Percentiles rank a stretch among this genome's conserved stretches.
Conservation (phyloP, 2,329 filamentous ascomycete genomes). For the Aschersonia sp. region DNA sequence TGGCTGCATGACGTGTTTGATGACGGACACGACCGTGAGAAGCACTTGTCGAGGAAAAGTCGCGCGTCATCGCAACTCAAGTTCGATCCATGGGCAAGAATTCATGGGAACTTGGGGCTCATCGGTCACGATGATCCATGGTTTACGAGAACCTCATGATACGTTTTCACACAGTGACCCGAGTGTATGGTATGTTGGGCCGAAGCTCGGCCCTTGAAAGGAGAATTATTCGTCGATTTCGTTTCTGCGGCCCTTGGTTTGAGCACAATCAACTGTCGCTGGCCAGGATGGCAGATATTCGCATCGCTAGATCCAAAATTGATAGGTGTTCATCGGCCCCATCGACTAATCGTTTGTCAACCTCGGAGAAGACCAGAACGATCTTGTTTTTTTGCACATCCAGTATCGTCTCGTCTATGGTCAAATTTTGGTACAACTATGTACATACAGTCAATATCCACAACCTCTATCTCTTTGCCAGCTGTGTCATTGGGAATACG, state of each 20-base stretch:
- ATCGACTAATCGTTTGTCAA: constrained; percentile 88
- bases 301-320: constrained; percentile 70
- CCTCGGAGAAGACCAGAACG: constrained; percentile 76
- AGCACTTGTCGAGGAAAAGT: constrained; percentile 8
- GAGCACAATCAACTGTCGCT: constrained; percentile 11
- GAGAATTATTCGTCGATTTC: too few species aligned
- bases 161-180: too few species aligned
- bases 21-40: constrained; percentile 5
- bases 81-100: constrained; percentile 31
- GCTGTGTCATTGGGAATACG: constrained; percentile 7
- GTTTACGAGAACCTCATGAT: too few species aligned
- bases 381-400: constrained; percentile 86
- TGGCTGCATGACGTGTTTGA: constrained; percentile 19
- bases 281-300: constrained; percentile 60
- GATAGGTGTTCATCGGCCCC: constrained; percentile 91
- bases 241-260: too few species aligned
- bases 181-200: too few species aligned
- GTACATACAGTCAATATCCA: constrained; percentile 6
- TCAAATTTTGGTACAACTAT: constrained; percentile 65
- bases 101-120: constrained; percentile 40
- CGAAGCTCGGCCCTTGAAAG: too few species aligned
- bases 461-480: constrained; percentile 1
- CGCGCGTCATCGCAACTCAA: constrained; percentile 3
- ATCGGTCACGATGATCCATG: constrained; percentile 22
- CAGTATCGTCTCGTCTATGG: constrained; percentile 71